phyloP scores from a whole-genome alignment of 2,329 filamentous ascomycete species.

The Fusarium illudens region DNA sequence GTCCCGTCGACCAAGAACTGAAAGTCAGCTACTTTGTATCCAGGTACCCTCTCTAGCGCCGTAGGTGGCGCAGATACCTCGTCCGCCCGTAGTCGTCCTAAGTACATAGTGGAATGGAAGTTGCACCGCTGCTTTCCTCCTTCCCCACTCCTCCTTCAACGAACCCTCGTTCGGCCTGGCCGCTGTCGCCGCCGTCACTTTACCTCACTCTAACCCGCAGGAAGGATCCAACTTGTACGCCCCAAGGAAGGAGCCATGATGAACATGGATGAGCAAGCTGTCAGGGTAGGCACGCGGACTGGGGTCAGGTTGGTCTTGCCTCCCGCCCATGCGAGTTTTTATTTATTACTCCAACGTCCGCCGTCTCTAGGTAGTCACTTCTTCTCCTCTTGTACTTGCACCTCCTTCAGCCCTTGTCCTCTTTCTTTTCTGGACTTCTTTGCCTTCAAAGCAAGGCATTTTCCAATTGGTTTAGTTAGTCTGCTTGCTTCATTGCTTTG shows the following conservation, averaged over 20 bases:
- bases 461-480: constrained; percentile 11
- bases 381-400: not conserved
- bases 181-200: constrained; percentile 15
- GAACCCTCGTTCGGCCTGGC: constrained; percentile 34
- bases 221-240: constrained; percentile 7
- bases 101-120: constrained; percentile 26
- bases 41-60: constrained; percentile 28
- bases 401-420: constrained; percentile 11
- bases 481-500: constrained; percentile 39
- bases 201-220: not conserved
- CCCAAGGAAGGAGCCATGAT: constrained; percentile 5
- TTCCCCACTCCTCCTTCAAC: constrained; percentile 33
- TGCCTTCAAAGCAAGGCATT: constrained; percentile 18
- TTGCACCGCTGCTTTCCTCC: constrained; percentile 6
- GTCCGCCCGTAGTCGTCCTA: constrained; percentile 29
- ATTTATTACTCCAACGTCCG: constrained; percentile 32
- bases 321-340: constrained; percentile 24
- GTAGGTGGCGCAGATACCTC: constrained; percentile 21
- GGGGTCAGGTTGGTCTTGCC: constrained; percentile 9
- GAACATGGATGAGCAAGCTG: not conserved
- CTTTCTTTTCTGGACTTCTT: constrained; percentile 1
- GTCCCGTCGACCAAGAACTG: not conserved
- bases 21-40: constrained; percentile 20
- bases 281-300: constrained; percentile 16
- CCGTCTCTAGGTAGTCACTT: not conserved